Evolutionary conservation across 2,329 filamentous ascomycete genomes (phyloP).

Genomic region (Aspergillus thermomutatus): DNA sequence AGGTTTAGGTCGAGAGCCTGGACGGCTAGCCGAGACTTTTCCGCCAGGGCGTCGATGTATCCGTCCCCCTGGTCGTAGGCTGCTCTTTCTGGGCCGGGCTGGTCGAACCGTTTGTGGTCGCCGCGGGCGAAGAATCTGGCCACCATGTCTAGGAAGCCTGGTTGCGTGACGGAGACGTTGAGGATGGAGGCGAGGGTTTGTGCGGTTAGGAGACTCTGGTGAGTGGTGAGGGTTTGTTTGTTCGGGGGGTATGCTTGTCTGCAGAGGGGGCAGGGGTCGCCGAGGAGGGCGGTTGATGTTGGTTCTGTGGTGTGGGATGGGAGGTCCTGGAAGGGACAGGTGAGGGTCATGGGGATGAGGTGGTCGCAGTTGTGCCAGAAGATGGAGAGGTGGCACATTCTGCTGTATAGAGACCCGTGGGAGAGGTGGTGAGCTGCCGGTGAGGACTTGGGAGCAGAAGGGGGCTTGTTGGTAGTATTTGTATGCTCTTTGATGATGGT

Average conservation of each 20-base stretch:
- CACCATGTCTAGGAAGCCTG: constrained; percentile 3
- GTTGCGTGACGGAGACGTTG: background rate
- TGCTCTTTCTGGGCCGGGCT: background rate
- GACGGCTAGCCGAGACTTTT: background rate
- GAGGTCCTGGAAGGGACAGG: background rate
- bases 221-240: background rate
- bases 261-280: constrained; percentile 5
- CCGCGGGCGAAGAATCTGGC: constrained; percentile 11
- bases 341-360: background rate
- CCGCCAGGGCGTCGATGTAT: background rate
- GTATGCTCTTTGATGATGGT: background rate
- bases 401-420: background rate
- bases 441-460: background rate
- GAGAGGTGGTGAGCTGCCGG: background rate
- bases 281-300: background rate
- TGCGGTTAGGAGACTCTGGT: background rate
- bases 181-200: constrained; percentile 4
- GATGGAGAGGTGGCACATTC: constrained; percentile 3
- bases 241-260: background rate
- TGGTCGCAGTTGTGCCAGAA: constrained; percentile 5
- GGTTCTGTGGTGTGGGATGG: background rate
- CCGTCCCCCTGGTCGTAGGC: background rate
- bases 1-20: background rate
- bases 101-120: constrained; percentile 7
- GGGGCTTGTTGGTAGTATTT: background rate